Base-by-base conservation (phyloP, 345 rosid genomes). In the Punica granatum region DNA sequence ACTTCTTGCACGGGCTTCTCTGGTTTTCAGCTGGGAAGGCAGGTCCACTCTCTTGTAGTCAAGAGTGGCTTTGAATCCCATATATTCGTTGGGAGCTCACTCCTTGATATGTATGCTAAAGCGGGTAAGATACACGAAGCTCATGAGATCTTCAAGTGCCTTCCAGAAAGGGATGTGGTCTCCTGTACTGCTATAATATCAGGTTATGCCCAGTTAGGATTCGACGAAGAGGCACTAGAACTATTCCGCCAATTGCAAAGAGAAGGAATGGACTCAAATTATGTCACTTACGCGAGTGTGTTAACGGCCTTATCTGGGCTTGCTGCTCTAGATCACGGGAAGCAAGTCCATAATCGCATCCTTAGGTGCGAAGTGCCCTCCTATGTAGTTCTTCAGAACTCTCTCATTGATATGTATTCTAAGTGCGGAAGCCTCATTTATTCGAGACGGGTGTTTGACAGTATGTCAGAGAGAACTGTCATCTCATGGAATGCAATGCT, bases 51-150 rank as follows among this genome's bases (percentile, higher is more conserved):
- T 66, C 80, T 84, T 7, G 49, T 82, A 48, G 39, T 86, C 67
- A 93, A 87, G 81, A 79, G 76, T 48, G 83, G 59, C 70, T 86
- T 76, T 64, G 84, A 83, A 66, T 73, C 87, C 62, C 84, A 88
- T 61, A 80, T 87, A 46, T 90, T 76, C 69, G 97, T 90, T 4
- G 98, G 98, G 39, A 90, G 97, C 75, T 93, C 98, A 63, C 96
- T 93, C 48, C 93, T 93, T 68, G 96, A 93, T 79, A 87, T 90
- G 97, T 93, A 93, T 74, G 96, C 96, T 18, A 90, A 93, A 83
- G 85, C 87, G 65, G 90, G 96, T 67, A 77, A 82, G 70, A 86
- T 90, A 67, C 80, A 69, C 46, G 97, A 93, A 75, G 97, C 98
- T 73, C 83, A 77, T n/a, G 78, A 69, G 72, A 74, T 90, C 71